Evolutionary conservation across 2,329 filamentous ascomycete species (phyloP).

Genomic region (Claviceps pazoutovae): DNA sequence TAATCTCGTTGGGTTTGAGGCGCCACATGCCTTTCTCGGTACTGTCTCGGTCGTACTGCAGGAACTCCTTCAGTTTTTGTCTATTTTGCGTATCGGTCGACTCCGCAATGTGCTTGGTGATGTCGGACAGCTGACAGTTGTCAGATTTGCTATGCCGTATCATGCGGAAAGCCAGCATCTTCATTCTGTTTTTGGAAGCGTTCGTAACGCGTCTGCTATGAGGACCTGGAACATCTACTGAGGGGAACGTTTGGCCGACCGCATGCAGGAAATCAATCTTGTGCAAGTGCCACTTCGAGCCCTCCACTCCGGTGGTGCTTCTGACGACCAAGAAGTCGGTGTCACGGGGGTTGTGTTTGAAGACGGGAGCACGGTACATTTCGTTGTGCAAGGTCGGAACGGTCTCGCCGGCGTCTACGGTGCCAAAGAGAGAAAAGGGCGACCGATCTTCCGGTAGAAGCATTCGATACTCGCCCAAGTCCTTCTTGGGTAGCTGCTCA

Average conservation of each 20-base stretch:
- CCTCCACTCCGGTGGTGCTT: slow-evolving; percentile 64
- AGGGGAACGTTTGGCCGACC: slow-evolving; percentile 87
- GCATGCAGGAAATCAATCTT: slow-evolving; percentile 84
- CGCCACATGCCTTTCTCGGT: slow-evolving; percentile 66
- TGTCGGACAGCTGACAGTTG: slow-evolving; percentile 61
- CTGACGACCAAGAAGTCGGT: slow-evolving; percentile 82
- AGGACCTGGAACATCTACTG: slow-evolving; percentile 80
- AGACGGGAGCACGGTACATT: slow-evolving; percentile 90
- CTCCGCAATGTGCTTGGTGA: slow-evolving; percentile 84
- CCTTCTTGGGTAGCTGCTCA: slow-evolving; percentile 59
- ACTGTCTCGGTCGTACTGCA: slow-evolving; percentile 71
- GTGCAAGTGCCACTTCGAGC: slow-evolving; percentile 67
- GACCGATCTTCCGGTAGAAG: slow-evolving; percentile 89
- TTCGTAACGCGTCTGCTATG: slow-evolving; percentile 93
- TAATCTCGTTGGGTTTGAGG: slow-evolving; percentile 54
- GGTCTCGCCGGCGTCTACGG: slow-evolving; percentile 79
- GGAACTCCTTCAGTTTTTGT: slow-evolving; percentile 93
- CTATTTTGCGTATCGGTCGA: slow-evolving; percentile 91
- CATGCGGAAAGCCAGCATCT: slow-evolving; percentile 87
- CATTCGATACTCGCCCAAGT: slow-evolving; percentile 79
- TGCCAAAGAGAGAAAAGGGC: slow-evolving; percentile 88
- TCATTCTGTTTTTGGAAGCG: slow-evolving; percentile 90
- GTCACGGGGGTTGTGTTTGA: slow-evolving; percentile 63
- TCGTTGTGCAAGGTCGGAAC: slow-evolving; percentile 86
- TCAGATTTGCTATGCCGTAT: slow-evolving; percentile 61